Evolutionary conservation across 2,329 filamentous ascomycete species (phyloP).

Genomic region (Trichoderma harzianum): DNA sequence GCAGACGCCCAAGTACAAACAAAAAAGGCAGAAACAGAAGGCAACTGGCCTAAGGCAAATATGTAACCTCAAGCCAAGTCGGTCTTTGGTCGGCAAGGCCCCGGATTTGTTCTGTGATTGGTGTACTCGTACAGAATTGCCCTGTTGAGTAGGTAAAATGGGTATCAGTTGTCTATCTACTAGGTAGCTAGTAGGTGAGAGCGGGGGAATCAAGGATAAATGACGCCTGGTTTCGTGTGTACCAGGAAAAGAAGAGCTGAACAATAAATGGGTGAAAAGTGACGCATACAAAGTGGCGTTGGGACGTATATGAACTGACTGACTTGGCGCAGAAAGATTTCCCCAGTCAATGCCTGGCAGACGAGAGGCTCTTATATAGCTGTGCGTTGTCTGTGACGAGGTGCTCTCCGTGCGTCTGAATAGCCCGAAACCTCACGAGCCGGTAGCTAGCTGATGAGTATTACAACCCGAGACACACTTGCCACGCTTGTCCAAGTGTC

Average conservation of each 20-base stretch:
- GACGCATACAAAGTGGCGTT: not conserved
- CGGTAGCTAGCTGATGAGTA: not conserved
- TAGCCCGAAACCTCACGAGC: not conserved
- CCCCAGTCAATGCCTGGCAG: not conserved
- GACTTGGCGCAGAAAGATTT: not conserved
- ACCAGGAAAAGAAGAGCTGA: not conserved
- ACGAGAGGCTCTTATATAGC: not conserved
- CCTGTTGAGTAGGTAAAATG: not conserved
- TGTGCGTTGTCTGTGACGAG: not conserved
- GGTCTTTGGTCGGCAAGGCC: not conserved
- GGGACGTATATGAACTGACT: not conserved
- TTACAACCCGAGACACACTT: not conserved
- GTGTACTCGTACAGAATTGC: not conserved
- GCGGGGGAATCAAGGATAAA: not conserved
- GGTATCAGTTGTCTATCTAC: not conserved
- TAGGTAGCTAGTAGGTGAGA: not conserved
- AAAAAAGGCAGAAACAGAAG: not conserved
- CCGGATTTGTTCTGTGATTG: not conserved
- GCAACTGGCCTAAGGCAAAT: not conserved
- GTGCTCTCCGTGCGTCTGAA: not conserved
- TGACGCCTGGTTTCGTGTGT: not conserved
- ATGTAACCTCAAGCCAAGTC: not conserved
- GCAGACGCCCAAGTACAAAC: slow-evolving; percentile 32
- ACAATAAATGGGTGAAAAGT: not conserved
- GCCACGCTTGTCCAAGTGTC: not conserved